Conservation (phyloP, 164 flowering plant genomes). For the Berberis thunbergii region DNA sequence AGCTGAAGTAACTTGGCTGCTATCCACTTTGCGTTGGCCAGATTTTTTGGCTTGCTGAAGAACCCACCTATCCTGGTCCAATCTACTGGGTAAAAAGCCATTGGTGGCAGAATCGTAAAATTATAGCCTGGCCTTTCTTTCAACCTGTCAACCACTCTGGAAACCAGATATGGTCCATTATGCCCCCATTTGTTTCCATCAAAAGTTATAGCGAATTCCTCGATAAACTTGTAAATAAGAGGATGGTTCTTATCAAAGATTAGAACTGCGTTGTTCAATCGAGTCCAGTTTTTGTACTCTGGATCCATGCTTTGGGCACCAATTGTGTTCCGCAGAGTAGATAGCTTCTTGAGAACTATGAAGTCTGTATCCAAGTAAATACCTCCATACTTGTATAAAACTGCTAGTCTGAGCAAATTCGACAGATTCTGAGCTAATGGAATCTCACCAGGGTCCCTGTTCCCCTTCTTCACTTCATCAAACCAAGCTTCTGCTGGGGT, state of each 20-base stretch:
- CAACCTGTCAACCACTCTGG: conserved; percentile 48
- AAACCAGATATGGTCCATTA: conserved; percentile 82
- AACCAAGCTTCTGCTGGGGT: conserved; percentile 75
- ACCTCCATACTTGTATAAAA: conserved; percentile 48
- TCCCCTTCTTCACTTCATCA: conserved; percentile 32
- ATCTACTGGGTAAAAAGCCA: conserved; percentile 71
- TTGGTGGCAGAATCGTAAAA: conserved; percentile 51
- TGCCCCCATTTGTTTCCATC: conserved; percentile 86
- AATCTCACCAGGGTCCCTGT: conserved; percentile 33
- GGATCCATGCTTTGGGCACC: conserved; percentile 36
- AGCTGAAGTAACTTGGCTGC: conserved; percentile 46
- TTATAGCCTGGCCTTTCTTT: conserved; percentile 18
- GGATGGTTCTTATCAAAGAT: conserved; percentile 71
- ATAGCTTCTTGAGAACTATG: conserved; percentile 29
- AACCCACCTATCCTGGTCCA: conserved; percentile 46
- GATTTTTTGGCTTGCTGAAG: conserved; percentile 31
- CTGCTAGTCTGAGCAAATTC: conserved; percentile 37
- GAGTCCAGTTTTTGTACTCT: conserved; percentile 39
- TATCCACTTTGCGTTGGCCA: conserved; percentile 31
- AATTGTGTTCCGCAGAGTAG: conserved; percentile 30
- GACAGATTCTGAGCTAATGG: conserved; percentile 44
- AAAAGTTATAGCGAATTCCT: conserved; percentile 60
- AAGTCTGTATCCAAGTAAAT: conserved; percentile 44
- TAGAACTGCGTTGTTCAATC: conserved; percentile 76
- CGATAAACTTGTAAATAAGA: conserved; percentile 50